phyloP scores from a whole-genome alignment of 495 filamentous ascomycete species.

The Xylaria curta region DNA sequence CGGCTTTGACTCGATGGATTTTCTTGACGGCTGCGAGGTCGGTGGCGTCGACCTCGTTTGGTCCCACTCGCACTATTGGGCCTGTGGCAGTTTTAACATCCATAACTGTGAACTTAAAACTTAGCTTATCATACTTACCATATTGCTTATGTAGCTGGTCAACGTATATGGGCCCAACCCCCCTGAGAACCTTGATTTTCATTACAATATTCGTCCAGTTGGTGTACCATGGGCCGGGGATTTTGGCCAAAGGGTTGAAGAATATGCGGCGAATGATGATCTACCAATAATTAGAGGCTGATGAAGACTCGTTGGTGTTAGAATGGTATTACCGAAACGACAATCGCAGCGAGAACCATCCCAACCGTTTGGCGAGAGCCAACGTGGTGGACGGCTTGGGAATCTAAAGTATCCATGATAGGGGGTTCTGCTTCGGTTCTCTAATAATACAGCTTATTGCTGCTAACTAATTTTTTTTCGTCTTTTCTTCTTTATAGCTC shows the following conservation, averaged over 20 bases:
- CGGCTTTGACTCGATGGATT: slow-evolving; percentile 48
- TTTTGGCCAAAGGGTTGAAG: slow-evolving; percentile 31
- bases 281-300: not conserved
- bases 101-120: not conserved
- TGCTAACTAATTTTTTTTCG: not conserved
- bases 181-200: slow-evolving; percentile 44
- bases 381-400: not conserved
- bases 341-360: not conserved
- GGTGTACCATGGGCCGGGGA: slow-evolving; percentile 42
- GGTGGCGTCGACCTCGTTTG: slow-evolving; percentile 47
- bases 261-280: not conserved
- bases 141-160: slow-evolving; percentile 53
- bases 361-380: not conserved
- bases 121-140: slow-evolving; percentile 35
- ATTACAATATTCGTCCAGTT: slow-evolving; percentile 45
- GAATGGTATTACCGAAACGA: not conserved
- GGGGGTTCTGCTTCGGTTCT: not conserved
- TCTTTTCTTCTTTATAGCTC: not conserved
- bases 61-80: slow-evolving; percentile 51
- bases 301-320: not conserved
- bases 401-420: not conserved
- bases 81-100: slow-evolving; percentile 32
- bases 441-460: not conserved
- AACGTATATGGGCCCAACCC: slow-evolving; percentile 44
- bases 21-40: slow-evolving; percentile 44